Base-by-base conservation (phyloP, 306 rosid species). In the Lathyrus tuberosus region DNA sequence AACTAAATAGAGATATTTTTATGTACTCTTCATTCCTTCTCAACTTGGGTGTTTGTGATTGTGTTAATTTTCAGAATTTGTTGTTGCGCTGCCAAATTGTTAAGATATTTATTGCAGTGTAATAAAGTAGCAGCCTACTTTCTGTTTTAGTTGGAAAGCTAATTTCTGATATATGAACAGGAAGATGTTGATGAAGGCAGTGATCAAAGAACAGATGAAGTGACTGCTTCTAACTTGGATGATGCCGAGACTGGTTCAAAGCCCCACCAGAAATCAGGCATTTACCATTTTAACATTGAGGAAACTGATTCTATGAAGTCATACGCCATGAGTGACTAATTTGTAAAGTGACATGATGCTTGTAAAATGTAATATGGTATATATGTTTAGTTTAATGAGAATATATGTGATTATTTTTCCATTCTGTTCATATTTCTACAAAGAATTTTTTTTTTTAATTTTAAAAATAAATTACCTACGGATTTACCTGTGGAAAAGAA, bases 261-360 rank as follows among this genome's bases (percentile, higher is more conserved):
- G 8, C 76, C 76, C 30, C 46, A 76, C 71, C 69, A 77, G 79
- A 91, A 84, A 72, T 65, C 71, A 35, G 89, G 94, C 77, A 30
- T 87, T 28, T 92, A 94, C 81, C 86, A 71, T 81, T 94, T 90
- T 78, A 84, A 87, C 69, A 57, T 79, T 30, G 90, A 53, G 56
- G 95, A 90, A 84, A 75, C 72, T 48, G 87, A 94, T 82, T 96
- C 96, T 3, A 81, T 80, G 69, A 91, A 88, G 77, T 84, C 92
- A 56, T 76, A 56, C 46, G 96, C 99, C 20, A 82, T 88, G n/a
- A n/a, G n/a, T n/a, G n/a, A n/a, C n/a, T n/a, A n/a, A n/a, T n/a
- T n/a, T n/a, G n/a, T n/a, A n/a, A n/a, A n/a, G n/a, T n/a, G n/a
- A n/a, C n/a, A n/a, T n/a, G n/a, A n/a, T n/a, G n/a, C n/a, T n/a